Evolutionary conservation across 2,329 filamentous ascomycete species (phyloP).

Genomic region (Phyllosticta citrichinensis): DNA sequence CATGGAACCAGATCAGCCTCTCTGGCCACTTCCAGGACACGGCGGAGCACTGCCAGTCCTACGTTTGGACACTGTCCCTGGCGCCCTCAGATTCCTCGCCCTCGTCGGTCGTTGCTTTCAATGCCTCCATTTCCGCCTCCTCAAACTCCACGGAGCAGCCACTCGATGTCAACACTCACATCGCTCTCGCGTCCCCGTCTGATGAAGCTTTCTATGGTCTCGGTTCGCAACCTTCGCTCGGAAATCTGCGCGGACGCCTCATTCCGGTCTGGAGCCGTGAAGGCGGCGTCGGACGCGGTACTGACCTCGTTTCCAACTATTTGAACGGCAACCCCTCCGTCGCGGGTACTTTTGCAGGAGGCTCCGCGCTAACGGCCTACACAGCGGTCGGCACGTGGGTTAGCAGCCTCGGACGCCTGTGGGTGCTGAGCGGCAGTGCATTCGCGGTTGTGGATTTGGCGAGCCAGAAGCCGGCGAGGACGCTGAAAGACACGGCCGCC

Average conservation of each 20-base stretch:
- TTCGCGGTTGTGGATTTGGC: constrained; percentile 26
- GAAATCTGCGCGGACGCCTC: constrained; percentile 19
- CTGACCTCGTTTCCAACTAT: constrained; percentile 17
- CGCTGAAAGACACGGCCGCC: neutral
- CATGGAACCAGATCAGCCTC: neutral
- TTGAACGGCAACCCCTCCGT: constrained; percentile 14
- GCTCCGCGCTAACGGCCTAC: constrained; percentile 25
- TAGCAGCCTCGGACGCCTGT: constrained; percentile 17
- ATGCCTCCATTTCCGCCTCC: neutral
- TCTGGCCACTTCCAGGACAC: constrained; percentile 3
- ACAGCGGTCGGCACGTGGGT: constrained; percentile 25
- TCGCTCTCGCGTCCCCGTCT: constrained; percentile 14
- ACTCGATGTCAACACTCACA: constrained; percentile 13
- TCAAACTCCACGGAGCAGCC: neutral
- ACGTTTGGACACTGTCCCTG: neutral
- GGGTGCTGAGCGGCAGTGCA: constrained; percentile 24
- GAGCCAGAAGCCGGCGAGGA: constrained; percentile 9
- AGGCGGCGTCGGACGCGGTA: constrained; percentile 21
- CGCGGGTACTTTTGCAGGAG: constrained; percentile 17
- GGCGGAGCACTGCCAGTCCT: neutral
- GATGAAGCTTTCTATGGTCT: constrained; percentile 20
- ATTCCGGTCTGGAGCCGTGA: constrained; percentile 20
- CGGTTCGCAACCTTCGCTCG: constrained; percentile 18
- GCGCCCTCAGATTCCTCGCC: neutral
- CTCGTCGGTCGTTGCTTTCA: neutral